Evolutionary conservation across 208 protist genomes (phyloP).

Genomic region (Leishmania major): DNA sequence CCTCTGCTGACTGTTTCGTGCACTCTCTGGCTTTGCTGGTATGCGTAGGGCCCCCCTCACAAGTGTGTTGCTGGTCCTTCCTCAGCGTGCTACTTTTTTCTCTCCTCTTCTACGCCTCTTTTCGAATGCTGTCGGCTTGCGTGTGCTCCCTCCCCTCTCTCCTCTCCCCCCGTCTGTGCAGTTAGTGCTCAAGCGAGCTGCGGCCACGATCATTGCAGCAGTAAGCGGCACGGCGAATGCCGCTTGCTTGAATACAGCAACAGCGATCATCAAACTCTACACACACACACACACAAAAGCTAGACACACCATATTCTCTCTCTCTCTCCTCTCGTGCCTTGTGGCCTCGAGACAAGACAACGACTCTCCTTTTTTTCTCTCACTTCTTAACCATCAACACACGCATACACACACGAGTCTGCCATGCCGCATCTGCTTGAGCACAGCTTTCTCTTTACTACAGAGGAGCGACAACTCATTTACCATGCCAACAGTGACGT

Average conservation of each 20-base stretch:
- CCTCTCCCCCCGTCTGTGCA: background rate
- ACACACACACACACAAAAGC: background rate
- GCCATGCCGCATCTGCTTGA: slow-evolving; percentile 64
- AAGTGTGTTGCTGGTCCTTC: background rate
- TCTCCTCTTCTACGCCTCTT: background rate
- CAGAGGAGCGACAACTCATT: slow-evolving; percentile 70
- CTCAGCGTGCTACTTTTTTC: background rate
- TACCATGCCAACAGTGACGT: slow-evolving; percentile 67
- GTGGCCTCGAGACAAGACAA: too few relatives aligned
- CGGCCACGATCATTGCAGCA: background rate
- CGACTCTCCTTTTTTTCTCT: background rate
- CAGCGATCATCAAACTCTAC: background rate
- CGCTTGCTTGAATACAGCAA: background rate
- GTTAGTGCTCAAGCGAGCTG: background rate
- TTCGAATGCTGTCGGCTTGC: background rate
- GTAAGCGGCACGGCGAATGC: background rate
- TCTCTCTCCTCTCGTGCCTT: background rate
- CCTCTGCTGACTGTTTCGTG: background rate
- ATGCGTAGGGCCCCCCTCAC: background rate
- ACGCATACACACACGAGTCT: background rate
- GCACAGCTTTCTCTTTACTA: slow-evolving; percentile 84
- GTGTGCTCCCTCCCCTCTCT: background rate
- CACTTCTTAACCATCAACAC: background rate
- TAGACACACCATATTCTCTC: background rate
- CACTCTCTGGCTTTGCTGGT: background rate